phyloP scores from a whole-genome alignment of 2,329 filamentous ascomycete species.

The Hawksworthiomyces lignivorus region DNA sequence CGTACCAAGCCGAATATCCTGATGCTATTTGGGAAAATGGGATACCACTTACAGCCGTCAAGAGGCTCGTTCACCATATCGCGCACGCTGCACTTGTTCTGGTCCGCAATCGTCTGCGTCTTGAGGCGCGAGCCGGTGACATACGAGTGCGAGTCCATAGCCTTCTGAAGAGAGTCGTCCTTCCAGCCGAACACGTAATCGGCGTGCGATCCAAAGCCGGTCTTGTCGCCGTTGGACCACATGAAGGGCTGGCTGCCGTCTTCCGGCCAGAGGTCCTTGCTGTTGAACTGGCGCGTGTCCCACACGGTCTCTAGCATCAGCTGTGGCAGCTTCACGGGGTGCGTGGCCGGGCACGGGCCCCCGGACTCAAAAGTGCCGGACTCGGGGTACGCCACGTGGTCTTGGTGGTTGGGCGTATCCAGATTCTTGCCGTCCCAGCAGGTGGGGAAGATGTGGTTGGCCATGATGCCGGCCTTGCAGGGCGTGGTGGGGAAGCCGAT shows the following conservation, averaged over 20 bases:
- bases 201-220: slow-evolving; percentile 30
- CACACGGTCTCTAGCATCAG: slow-evolving; percentile 33
- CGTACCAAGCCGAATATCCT: no score
- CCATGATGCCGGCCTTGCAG: slow-evolving; percentile 23
- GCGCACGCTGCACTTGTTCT: slow-evolving; percentile 21
- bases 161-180: slow-evolving; percentile 31
- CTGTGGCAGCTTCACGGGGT: slow-evolving; percentile 34
- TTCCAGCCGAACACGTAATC: slow-evolving; percentile 39
- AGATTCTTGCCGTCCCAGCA: slow-evolving; percentile 48
- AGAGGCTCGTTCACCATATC: slow-evolving; percentile 21
- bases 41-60: slow-evolving; percentile 20
- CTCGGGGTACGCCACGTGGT: slow-evolving; percentile 37
- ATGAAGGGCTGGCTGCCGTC: slow-evolving; percentile 32
- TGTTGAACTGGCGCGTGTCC: slow-evolving; percentile 26
- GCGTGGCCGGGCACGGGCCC: slow-evolving; percentile 31
- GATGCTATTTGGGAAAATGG: no score
- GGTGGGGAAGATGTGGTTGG: slow-evolving; percentile 29
- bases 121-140: slow-evolving; percentile 20
- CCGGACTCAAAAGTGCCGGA: slow-evolving; percentile 34
- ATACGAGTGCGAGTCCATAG: slow-evolving; percentile 29
- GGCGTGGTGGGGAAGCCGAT: slow-evolving; percentile 29
- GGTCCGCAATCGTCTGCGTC: slow-evolving; percentile 21
- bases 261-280: slow-evolving; percentile 28
- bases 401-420: slow-evolving; percentile 38
- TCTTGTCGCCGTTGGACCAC: slow-evolving; percentile 31